phyloP scores from a whole-genome alignment of 163 green algal species.

The Coccomyxa subellipsoidea region DNA sequence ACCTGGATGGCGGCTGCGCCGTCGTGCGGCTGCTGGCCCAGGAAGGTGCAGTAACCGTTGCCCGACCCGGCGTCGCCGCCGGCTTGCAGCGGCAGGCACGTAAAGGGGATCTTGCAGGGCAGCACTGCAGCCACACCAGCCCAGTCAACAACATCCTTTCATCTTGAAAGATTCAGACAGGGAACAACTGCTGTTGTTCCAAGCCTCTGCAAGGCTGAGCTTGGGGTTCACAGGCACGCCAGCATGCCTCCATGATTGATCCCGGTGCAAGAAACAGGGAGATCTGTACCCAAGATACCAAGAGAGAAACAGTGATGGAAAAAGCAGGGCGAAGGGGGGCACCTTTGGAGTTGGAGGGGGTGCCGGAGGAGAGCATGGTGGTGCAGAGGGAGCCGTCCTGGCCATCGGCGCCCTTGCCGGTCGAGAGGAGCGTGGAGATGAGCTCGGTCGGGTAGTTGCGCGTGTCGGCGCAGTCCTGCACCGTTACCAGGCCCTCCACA shows the following conservation, averaged over 20 bases:
- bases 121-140: background rate
- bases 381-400: background rate
- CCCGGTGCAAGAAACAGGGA: no score
- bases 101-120: background rate
- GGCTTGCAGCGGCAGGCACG: background rate
- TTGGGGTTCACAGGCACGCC: no score
- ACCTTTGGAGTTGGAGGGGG: background rate
- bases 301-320: no score
- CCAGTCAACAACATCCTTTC: background rate
- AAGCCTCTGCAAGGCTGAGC: no score
- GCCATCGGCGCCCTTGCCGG: background rate
- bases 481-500: background rate
- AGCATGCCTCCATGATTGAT: no score
- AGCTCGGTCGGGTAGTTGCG: background rate
- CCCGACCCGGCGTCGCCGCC: background rate
- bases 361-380: background rate
- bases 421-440: background rate
- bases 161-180: no score
- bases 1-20: background rate
- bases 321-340: background rate
- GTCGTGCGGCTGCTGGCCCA: background rate
- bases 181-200: no score
- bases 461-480: constrained; percentile 8
- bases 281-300: no score
- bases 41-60: background rate